Percentiles rank a stretch among this genome's conserved stretches.
phyloP scores from a whole-genome alignment of 1,139 yeast genomes.

The Wickerhamomyces sp. region DNA sequence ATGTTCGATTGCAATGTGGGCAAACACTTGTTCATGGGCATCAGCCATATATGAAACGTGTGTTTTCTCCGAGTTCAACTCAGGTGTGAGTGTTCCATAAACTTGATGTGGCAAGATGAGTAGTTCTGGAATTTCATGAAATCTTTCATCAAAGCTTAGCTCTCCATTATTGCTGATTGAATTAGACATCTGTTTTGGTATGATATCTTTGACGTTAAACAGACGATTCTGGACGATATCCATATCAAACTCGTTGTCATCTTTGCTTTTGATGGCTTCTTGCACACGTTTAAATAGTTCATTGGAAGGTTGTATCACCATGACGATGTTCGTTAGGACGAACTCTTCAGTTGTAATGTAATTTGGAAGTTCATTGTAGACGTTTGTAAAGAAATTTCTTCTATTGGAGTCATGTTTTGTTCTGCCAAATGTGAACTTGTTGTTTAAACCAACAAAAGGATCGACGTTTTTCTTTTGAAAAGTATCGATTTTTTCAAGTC shows the following conservation, averaged over 20 bases:
- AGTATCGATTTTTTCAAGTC: slow-evolving; percentile 4
- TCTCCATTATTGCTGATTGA: neutral
- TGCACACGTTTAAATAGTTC: slow-evolving; percentile 11
- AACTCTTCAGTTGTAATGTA: slow-evolving; percentile 12
- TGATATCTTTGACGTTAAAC: slow-evolving; percentile 24
- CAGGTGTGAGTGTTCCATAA: slow-evolving; percentile 40
- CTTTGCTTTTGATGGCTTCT: slow-evolving; percentile 10
- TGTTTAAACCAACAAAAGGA: slow-evolving; percentile 5
- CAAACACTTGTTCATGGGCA: slow-evolving; percentile 16
- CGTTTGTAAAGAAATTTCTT: slow-evolving; percentile 11
- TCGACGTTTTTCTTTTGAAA: slow-evolving; percentile 3
- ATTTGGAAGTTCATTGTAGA: slow-evolving; percentile 19
- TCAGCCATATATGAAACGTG: slow-evolving; percentile 19
- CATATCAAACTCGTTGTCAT: slow-evolving; percentile 24
- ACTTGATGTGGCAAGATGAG: slow-evolving; percentile 35
- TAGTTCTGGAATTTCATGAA: slow-evolving; percentile 16
- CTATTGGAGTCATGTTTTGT: neutral
- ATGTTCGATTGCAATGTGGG: slow-evolving; percentile 2
- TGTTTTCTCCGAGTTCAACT: slow-evolving; percentile 30
- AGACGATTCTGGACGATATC: slow-evolving; percentile 35
- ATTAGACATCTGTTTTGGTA: slow-evolving; percentile 4
- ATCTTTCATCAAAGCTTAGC: slow-evolving; percentile 5
- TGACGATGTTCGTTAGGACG: slow-evolving; percentile 16
- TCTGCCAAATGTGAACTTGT: neutral
- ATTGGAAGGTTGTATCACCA: slow-evolving; percentile 21